Evolutionary conservation across 305 asterid genomes (phyloP).

Genomic region (Fraxinus albicans): DNA sequence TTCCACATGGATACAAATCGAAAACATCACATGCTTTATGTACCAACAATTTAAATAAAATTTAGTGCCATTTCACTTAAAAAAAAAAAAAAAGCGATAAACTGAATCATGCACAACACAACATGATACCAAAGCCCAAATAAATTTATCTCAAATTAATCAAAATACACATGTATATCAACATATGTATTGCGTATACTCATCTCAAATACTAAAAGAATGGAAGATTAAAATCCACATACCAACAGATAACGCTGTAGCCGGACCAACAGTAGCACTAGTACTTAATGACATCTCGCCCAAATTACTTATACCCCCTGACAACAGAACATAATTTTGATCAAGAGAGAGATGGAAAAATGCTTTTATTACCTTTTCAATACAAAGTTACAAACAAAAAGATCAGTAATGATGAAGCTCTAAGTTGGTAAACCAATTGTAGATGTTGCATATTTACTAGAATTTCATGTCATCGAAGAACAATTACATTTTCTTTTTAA

Average conservation of each 20-base stretch:
- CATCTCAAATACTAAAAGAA: not conserved
- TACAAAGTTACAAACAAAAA: not conserved
- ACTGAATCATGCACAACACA: not conserved
- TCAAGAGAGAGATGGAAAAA: not conserved
- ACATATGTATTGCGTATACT: not conserved
- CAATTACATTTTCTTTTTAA: not conserved
- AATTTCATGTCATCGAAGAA: not conserved
- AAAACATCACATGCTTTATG: not conserved
- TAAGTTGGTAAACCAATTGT: not conserved
- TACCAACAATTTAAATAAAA: not conserved
- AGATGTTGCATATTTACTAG: not conserved
- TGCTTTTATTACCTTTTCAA: not conserved
- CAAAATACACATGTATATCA: not conserved
- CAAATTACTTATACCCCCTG: constrained; percentile 21
- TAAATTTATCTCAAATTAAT: not conserved
- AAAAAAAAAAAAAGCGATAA: not conserved
- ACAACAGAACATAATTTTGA: not conserved
- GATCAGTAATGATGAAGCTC: not conserved
- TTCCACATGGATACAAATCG: not conserved
- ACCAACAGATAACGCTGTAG: constrained; percentile 31
- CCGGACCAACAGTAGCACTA: constrained; percentile 24
- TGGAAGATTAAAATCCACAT: constrained; percentile 6
- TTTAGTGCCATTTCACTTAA: not conserved
- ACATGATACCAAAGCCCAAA: not conserved
- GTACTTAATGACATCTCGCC: constrained; percentile 28